Percentiles rank a stretch among this genome's conserved stretches.
Evolutionary conservation across 257 asterid genomes (phyloP).

Genomic region (Solanum raphanifolium): DNA sequence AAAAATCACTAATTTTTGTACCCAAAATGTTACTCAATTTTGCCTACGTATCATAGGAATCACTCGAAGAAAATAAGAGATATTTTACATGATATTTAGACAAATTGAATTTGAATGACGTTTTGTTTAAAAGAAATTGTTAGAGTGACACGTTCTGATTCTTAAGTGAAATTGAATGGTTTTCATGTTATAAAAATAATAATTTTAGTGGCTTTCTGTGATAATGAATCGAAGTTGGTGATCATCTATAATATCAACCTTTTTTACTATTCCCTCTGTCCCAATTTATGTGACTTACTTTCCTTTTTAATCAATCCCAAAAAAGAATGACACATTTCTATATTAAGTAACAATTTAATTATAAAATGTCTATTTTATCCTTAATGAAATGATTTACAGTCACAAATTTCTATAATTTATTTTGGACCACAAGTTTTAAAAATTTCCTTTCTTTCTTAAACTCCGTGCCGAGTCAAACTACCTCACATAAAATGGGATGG

Average conservation of each 20-base stretch:
- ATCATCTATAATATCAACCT: neutral
- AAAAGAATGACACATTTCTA: too few relatives aligned
- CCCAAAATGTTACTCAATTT: neutral
- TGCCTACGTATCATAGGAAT: neutral
- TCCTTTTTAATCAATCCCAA: too few relatives aligned
- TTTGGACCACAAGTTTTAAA: too few relatives aligned
- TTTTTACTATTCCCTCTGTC: neutral
- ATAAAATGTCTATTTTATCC: too few relatives aligned
- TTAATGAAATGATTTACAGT: too few relatives aligned
- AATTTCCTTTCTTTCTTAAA: too few relatives aligned
- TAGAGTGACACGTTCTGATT: neutral
- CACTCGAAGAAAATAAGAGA: neutral
- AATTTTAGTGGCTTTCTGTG: neutral
- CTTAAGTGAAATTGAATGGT: neutral
- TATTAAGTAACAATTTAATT: too few relatives aligned
- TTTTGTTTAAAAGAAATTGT: neutral
- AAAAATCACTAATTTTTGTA: neutral
- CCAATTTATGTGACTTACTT: too few relatives aligned
- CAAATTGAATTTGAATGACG: neutral
- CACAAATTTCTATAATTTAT: too few relatives aligned
- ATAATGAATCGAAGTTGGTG: neutral
- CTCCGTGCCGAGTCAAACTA: too few relatives aligned
- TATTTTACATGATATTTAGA: neutral
- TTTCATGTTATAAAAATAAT: neutral
- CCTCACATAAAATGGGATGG: too few relatives aligned